phyloP scores from a whole-genome alignment of 805 yeast genomes.

The Ogataea kodamae region DNA sequence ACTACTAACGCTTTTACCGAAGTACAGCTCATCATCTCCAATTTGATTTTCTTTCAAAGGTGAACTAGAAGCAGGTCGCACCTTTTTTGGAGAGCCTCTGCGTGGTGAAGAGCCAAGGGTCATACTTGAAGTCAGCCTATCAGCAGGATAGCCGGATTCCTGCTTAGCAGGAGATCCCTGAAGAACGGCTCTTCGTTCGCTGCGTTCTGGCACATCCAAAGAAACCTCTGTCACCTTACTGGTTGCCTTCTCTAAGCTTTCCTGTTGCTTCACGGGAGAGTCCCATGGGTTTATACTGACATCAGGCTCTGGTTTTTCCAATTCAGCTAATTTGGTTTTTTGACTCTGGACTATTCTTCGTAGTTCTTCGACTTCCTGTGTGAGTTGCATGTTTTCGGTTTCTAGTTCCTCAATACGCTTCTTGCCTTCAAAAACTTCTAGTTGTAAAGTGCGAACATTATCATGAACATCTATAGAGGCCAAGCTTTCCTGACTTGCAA shows the following conservation, averaged over 20 bases:
- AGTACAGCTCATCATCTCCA: constrained; percentile 29
- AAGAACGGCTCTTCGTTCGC: constrained; percentile 19
- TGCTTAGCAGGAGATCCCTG: constrained; percentile 14
- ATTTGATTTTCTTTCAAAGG: constrained; percentile 15
- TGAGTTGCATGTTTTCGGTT: constrained; percentile 1
- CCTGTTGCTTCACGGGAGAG: constrained; percentile 24
- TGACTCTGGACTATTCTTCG: constrained; percentile 7
- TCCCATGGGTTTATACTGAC: constrained; percentile 23
- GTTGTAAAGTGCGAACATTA: constrained; percentile 2
- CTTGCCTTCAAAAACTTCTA: constrained; percentile 9
- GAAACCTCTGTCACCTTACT: constrained; percentile 5
- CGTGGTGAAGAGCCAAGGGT: constrained; percentile 34
- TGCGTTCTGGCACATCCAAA: constrained; percentile 27
- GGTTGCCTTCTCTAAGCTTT: constrained; percentile 15
- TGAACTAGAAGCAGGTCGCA: constrained; percentile 7
- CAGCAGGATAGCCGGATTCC: constrained; percentile 2
- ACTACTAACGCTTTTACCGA: constrained; percentile 10
- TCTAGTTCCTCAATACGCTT: constrained; percentile 1
- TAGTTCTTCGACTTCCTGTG: constrained; percentile 5
- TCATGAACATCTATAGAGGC: background rate
- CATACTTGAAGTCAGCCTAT: constrained; percentile 14
- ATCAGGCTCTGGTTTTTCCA: background rate
- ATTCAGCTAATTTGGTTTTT: constrained; percentile 2
- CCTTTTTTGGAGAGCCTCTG: constrained; percentile 25
- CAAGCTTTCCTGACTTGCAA: constrained; percentile 6